Base-by-base conservation (phyloP, 148 eudicot species). In the Polygonum aviculare region DNA sequence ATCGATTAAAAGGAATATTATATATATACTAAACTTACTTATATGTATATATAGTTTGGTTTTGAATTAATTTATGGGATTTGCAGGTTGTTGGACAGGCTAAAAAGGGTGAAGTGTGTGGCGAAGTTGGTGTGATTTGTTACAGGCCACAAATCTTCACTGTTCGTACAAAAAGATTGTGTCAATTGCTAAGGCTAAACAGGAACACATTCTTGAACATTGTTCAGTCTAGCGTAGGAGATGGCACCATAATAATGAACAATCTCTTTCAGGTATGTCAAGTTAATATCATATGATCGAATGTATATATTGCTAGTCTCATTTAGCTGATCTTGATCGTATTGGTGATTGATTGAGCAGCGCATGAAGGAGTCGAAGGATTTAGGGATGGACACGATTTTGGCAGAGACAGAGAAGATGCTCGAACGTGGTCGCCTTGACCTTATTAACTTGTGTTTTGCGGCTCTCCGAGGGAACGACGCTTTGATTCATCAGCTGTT, bases 91-190 rank as follows among this genome's bases (percentile, higher is more conserved):
- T 90, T 62, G 96, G 96, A 74, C 83, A 85, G 75, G 88, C 84
- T 0, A 89, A 82, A 52, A 84, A 82, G 18, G 98, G 98, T 71
- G 92, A 87, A 71, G 79, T 89, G 31, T 90, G 88, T 84, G 98
- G 98, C 71, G 98, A 95, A 80, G 90, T 95, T 49, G 92, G 92
- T 39, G 96, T 92, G 45, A 96, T 95, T 63, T 95, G 97, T 75
- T 95, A 89, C 72, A 87, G 91, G 80, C 98, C 98, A 18, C 98
- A 95, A 40, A 84, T 90, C 69, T 92, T 89, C 52, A 94, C 97
- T 1, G 90, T 89, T 19, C 85, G 97, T 45, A 92, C 97, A 47
- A 95, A 84, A 74, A 78, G 96, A 54, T 75, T 91, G 55, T 81
- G 96, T 76, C 97, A 92, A 77, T 82, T 95, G 41, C 73, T 90